A percentile compares a stretch with the other conserved stretches of the same genome.
phyloP scores from a whole-genome alignment of 768 basidiomycete genomes.

The Serendipita vermifera region DNA sequence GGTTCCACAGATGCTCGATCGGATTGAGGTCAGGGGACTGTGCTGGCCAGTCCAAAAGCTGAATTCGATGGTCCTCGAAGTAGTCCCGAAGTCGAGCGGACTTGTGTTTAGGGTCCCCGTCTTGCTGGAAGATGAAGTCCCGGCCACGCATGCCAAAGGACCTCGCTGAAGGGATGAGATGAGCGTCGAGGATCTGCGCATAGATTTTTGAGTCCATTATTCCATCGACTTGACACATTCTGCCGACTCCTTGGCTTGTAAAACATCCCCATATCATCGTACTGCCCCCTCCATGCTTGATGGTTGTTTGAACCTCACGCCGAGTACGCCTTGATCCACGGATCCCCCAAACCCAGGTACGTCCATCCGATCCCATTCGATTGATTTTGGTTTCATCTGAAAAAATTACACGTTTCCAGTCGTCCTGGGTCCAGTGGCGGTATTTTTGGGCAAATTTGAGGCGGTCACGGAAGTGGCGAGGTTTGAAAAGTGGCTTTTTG shows the following conservation, averaged over 20 bases:
- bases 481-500: constrained; percentile 5
- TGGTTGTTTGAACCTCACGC: not conserved
- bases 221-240: not conserved
- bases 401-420: constrained; percentile 10
- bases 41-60: constrained; percentile 19
- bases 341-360: not conserved
- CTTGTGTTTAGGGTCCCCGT: constrained; percentile 29
- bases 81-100: constrained; percentile 14
- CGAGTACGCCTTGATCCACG: not conserved
- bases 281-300: constrained; percentile 9
- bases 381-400: constrained; percentile 12
- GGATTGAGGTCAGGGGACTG: constrained; percentile 23
- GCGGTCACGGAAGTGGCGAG: not conserved
- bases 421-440: constrained; percentile 6
- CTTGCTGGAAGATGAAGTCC: constrained; percentile 26
- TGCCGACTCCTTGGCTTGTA: not conserved
- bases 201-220: constrained; percentile 2
- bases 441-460: constrained; percentile 5
- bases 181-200: not conserved
- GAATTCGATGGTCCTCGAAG: constrained; percentile 15
- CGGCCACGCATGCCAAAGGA: not conserved
- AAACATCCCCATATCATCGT: constrained; percentile 12
- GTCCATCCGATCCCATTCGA: constrained; percentile 9
- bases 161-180: constrained; percentile 13
- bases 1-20: constrained; percentile 23